phyloP scores from a whole-genome alignment of 2,329 filamentous ascomycete genomes.

The Akanthomyces dipterigenus region DNA sequence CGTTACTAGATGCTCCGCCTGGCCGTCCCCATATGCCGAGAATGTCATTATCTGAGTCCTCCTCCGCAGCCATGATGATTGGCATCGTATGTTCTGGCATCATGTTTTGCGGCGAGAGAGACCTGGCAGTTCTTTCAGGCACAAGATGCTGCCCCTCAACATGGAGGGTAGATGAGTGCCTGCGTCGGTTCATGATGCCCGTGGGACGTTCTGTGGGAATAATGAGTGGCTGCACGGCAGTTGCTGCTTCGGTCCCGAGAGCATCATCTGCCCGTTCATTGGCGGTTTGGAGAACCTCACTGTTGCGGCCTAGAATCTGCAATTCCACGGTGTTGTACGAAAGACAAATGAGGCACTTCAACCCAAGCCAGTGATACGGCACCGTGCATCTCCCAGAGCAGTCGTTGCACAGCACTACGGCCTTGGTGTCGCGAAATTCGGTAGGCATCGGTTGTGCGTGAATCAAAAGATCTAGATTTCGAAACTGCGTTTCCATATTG shows the following conservation, averaged over 20 bases:
- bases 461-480: conserved; percentile 83
- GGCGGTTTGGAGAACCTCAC: conserved; percentile 21
- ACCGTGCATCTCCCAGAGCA: conserved; percentile 83
- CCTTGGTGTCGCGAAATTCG: conserved; percentile 72
- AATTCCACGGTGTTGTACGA: conserved; percentile 66
- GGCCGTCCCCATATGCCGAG: conserved; percentile 49
- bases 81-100: conserved; percentile 21
- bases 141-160: conserved; percentile 25
- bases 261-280: conserved; percentile 18
- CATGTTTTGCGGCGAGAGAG: conserved; percentile 34
- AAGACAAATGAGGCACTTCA: conserved; percentile 73
- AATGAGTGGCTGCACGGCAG: conserved; percentile 18
- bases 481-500: conserved; percentile 95
- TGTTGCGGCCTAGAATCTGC: conserved; percentile 46
- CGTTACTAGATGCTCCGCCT: conserved; percentile 39
- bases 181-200: conserved; percentile 23
- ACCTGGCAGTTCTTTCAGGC: conserved; percentile 37
- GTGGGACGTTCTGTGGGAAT: conserved; percentile 10
- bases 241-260: neutral
- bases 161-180: conserved; percentile 33
- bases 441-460: conserved; percentile 84
- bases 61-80: conserved; percentile 25
- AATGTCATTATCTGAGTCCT: conserved; percentile 49
- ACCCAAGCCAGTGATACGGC: conserved; percentile 86
- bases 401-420: conserved; percentile 88